These are phyloP conservation scores for Knoxdaviesia capensis DNA, from an alignment of 2,329 filamentous ascomycete genomes.

Conservation along the genomic window DNA sequence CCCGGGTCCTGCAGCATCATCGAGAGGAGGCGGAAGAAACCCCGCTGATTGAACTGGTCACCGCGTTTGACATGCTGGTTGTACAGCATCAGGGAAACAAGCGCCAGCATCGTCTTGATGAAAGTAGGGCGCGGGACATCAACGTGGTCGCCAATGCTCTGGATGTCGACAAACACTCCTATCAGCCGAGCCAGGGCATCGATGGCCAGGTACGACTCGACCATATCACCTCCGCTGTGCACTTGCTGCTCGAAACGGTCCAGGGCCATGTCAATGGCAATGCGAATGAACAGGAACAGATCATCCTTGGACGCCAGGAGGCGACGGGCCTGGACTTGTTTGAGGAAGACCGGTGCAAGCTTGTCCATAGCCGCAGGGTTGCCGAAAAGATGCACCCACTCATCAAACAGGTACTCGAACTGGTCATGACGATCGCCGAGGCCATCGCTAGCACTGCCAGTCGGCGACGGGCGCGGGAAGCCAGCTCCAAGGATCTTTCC, in stretches of 20 bases:
- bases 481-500: conserved; percentile 29
- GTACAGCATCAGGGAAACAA: conserved; percentile 66
- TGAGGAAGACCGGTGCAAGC: conserved; percentile 54
- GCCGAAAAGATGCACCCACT: conserved; percentile 74
- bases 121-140: conserved; percentile 36
- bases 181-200: conserved; percentile 75
- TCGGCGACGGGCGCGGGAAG: conserved; percentile 15
- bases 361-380: conserved; percentile 59
- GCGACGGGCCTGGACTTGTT: conserved; percentile 58
- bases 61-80: conserved; percentile 66
- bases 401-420: conserved; percentile 86
- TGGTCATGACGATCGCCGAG: conserved; percentile 52
- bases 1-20: conserved; percentile 60
- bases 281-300: conserved; percentile 58
- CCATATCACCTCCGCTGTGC: conserved; percentile 35
- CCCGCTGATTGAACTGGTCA: conserved; percentile 67
- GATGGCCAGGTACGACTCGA: conserved; percentile 21
- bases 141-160: conserved; percentile 2
- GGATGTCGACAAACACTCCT: conserved; percentile 38
- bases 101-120: conserved; percentile 55
- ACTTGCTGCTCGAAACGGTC: conserved; percentile 56
- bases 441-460: conserved; percentile 30
- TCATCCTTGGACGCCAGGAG: conserved; percentile 59
- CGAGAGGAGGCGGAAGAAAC: conserved; percentile 82
- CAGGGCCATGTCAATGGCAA: conserved; percentile 63